Evolutionary conservation across 2,329 filamentous ascomycete genomes (phyloP).

Genomic region (Cladophialophora immunda): DNA sequence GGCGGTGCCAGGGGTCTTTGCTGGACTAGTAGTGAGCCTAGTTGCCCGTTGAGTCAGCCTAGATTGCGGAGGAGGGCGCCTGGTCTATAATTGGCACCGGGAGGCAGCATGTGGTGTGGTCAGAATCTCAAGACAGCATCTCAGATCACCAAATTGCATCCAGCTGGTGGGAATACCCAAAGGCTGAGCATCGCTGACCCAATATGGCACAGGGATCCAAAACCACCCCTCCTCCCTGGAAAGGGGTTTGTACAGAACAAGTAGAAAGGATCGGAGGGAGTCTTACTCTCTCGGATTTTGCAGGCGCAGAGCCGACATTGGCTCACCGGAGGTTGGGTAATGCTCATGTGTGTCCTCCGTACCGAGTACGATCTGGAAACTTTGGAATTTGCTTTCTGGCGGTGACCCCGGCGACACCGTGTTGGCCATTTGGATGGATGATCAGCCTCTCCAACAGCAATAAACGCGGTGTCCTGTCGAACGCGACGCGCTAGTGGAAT

Average conservation of each 20-base stretch:
- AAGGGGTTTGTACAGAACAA: background rate
- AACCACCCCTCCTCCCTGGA: background rate
- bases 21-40: background rate
- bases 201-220: background rate
- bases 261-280: slow-evolving; percentile 1
- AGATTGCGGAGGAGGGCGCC: slow-evolving; percentile 25
- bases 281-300: background rate
- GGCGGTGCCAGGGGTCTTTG: slow-evolving; percentile 4
- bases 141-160: slow-evolving; percentile 4
- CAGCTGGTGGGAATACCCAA: background rate
- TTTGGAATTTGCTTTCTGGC: background rate
- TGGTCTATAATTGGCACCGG: slow-evolving; percentile 28
- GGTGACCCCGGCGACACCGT: background rate
- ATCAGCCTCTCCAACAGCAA: background rate
- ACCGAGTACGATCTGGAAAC: background rate
- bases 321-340: background rate
- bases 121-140: slow-evolving; percentile 19
- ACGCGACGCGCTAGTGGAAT: slow-evolving; percentile 22
- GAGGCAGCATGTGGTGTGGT: slow-evolving; percentile 9
- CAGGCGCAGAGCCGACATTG: background rate
- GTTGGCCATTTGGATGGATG: background rate
- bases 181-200: slow-evolving; percentile 24
- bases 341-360: background rate
- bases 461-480: slow-evolving; percentile 10
- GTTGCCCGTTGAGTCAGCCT: slow-evolving; percentile 16